phyloP scores from a whole-genome alignment of 2,329 filamentous ascomycete genomes.

The Pseudopyricularia cyperi region DNA sequence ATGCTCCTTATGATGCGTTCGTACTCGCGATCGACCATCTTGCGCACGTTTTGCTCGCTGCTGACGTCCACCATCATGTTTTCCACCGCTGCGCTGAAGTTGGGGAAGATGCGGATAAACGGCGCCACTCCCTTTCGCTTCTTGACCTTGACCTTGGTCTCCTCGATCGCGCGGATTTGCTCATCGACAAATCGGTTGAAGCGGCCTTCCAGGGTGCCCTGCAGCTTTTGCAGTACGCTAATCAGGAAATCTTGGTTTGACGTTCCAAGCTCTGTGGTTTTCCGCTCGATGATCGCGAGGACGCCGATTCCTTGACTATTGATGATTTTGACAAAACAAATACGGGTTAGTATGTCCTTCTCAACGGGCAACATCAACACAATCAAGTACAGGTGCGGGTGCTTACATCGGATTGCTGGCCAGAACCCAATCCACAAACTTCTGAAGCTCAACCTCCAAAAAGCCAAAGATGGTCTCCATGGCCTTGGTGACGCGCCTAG shows the following conservation, averaged over 20 bases:
- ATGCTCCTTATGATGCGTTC: conserved; percentile 81
- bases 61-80: conserved; percentile 59
- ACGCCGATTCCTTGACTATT: conserved; percentile 77
- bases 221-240: conserved; percentile 63
- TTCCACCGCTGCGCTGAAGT: conserved; percentile 72
- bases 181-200: conserved; percentile 89
- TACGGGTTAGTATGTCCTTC: background rate
- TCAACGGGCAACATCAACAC: background rate
- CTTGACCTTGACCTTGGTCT: conserved; percentile 98
- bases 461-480: conserved; percentile 86
- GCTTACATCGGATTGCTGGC: conserved; percentile 69
- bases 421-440: conserved; percentile 72
- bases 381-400: background rate
- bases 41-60: conserved; percentile 44
- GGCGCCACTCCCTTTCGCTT: conserved; percentile 94
- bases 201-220: conserved; percentile 57
- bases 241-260: conserved; percentile 89
- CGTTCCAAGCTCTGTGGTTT: conserved; percentile 66
- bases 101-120: conserved; percentile 87
- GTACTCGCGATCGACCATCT: conserved; percentile 77
- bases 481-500: conserved; percentile 68
- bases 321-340: background rate
- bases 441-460: conserved; percentile 65
- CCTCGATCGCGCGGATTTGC: conserved; percentile 89
- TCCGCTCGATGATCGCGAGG: conserved; percentile 67